phyloP scores from a whole-genome alignment of 345 rosid species.

The Luvunga scandens region DNA sequence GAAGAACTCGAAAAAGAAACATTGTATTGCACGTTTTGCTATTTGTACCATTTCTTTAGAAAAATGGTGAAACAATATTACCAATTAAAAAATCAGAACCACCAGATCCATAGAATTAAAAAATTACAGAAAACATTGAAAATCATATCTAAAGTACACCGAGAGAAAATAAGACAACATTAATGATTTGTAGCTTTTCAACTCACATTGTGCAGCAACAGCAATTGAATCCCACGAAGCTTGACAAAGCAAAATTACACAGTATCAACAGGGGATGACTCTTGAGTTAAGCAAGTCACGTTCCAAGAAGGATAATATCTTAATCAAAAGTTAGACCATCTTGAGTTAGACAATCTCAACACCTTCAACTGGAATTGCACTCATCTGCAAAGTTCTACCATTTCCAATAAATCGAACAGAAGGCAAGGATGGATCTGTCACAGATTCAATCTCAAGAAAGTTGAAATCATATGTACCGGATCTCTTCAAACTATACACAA shows the following conservation, averaged over 20 bases:
- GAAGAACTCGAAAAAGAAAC: neutral
- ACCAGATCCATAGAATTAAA: slow-evolving; percentile 1
- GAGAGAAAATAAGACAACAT: slow-evolving; percentile 8
- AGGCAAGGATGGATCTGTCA: slow-evolving; percentile 80
- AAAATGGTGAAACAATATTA: slow-evolving; percentile 9
- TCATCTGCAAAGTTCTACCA: slow-evolving; percentile 79
- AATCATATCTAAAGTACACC: neutral
- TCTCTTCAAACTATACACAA: slow-evolving; percentile 80
- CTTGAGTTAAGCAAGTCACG: neutral
- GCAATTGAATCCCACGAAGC: slow-evolving; percentile 1
- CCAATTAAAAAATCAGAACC: slow-evolving; percentile 9
- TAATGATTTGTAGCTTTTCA: slow-evolving; percentile 4
- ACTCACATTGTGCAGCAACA: neutral
- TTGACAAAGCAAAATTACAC: neutral
- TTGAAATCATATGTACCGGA: slow-evolving; percentile 81
- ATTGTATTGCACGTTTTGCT: neutral
- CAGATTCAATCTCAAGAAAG: slow-evolving; percentile 86
- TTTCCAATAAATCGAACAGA: slow-evolving; percentile 75
- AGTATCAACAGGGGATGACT: slow-evolving; percentile 1
- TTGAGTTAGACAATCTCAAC: slow-evolving; percentile 54
- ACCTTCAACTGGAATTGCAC: slow-evolving; percentile 60
- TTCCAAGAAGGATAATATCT: neutral
- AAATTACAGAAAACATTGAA: neutral
- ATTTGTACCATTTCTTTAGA: slow-evolving; percentile 10
- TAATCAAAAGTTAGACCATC: slow-evolving; percentile 35